Evolutionary conservation across 2,329 filamentous ascomycete genomes (phyloP).

Genomic region (Rhynchosporium graminicola): DNA sequence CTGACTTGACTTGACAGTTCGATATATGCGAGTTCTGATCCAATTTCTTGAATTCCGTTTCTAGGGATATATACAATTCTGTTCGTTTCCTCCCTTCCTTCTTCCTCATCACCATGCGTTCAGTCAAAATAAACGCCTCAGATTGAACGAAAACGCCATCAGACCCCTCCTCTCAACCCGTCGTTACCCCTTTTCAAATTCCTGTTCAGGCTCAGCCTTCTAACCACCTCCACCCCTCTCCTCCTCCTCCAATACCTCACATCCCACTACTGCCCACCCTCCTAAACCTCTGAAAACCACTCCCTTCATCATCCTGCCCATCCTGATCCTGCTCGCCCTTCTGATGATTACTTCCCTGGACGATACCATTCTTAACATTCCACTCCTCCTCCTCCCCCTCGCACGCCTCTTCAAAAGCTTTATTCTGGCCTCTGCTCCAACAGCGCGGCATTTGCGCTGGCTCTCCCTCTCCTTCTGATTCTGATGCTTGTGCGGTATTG

Average conservation of each 20-base stretch:
- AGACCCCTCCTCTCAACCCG: too few species aligned
- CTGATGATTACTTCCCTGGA: background rate
- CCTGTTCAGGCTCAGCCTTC: too few species aligned
- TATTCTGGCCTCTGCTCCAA: slow-evolving; percentile 69
- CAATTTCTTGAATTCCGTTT: background rate
- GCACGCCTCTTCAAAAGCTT: slow-evolving; percentile 68
- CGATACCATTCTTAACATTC: slow-evolving; percentile 22
- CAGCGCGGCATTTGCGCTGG: slow-evolving; percentile 44
- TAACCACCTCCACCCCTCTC: too few species aligned
- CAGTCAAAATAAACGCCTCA: background rate
- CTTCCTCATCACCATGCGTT: background rate
- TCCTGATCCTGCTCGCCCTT: slow-evolving; percentile 5
- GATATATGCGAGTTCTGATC: too few species aligned
- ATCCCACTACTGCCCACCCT: slow-evolving; percentile 35
- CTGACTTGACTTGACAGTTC: too few species aligned
- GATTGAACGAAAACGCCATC: background rate
- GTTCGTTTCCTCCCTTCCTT: background rate
- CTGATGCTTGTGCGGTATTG: slow-evolving; percentile 35
- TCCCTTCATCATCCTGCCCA: slow-evolving; percentile 10
- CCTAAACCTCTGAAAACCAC: slow-evolving; percentile 36
- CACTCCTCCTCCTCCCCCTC: slow-evolving; percentile 58
- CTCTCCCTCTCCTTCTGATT: slow-evolving; percentile 59
- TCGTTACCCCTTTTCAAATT: too few species aligned
- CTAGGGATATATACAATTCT: background rate
- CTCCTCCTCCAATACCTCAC: slow-evolving; percentile 18